Evolutionary conservation across 768 basidiomycete species (phyloP), one percentile per base, ranked within the genome.

Genomic region (Termitomyces sp.): DNA sequence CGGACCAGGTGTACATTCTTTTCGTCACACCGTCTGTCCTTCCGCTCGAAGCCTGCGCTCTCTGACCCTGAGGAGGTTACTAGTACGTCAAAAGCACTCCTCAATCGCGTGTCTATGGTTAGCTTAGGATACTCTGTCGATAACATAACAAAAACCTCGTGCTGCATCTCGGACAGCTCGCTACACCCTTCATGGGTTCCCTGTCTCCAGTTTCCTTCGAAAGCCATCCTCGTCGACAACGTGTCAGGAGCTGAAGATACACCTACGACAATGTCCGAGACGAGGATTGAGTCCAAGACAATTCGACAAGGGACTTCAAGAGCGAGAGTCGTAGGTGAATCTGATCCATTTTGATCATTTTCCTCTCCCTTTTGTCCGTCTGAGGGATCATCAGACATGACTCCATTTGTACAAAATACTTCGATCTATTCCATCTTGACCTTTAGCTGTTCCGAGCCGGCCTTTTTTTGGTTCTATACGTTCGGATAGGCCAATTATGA

Each of bases 41-140:
- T 53, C 36, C 56, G 49, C 45, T 48, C 64, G 2, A 50, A 52
- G 20, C 47, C 56, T 1, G 44, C 46, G 30, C 34, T 13, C 36
- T 20, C 51, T 14, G 16, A 32, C 22, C 20, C 24, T 2, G 50
- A 53, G 22, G 43, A 49, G 22, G 47, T 42, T 26, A 16, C n/a
- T n/a, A n/a, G n/a, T n/a, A n/a, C 48, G 0, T 26, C 48, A 32
- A 51, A 44, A 20, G 24, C 22, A 33, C 20, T 39, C 20, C 36
- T 39, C 13, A 26, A 57, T 24, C 43, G 40, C 20, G 56, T 30
- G 12, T 57, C 56, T 30, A 33, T 57, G 13, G 40, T 14, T n/a
- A 36, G 40, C 20, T 48, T 46, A 42, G 55, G 37, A 22, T 42
- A 12, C 4, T 6, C 24, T 43, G 3, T 49, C 24, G 39, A 52